Conservation (phyloP, 768 basidiomycete genomes). For the Boletus speciosus region DNA sequence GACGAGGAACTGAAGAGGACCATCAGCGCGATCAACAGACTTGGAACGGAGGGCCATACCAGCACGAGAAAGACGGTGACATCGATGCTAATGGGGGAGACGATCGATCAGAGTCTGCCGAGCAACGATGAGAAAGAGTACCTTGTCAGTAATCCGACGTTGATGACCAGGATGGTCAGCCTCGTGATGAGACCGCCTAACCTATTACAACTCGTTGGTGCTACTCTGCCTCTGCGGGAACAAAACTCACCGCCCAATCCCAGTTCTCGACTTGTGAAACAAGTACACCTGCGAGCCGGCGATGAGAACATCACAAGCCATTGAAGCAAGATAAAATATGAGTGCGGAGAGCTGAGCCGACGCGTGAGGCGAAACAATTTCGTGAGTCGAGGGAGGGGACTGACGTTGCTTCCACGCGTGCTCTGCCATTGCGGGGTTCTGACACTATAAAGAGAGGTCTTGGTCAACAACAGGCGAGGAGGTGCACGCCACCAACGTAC, state of each 20-base stretch:
- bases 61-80: constrained; percentile 27
- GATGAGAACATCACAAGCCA: constrained; percentile 33
- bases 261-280: constrained; percentile 30
- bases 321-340: constrained; percentile 32
- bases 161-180: constrained; percentile 33
- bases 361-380: background rate
- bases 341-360: constrained; percentile 27
- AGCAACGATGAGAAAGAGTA: constrained; percentile 1
- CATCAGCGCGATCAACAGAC: background rate
- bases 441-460: constrained; percentile 11
- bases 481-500: constrained; percentile 9
- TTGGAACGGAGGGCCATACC: constrained; percentile 3
- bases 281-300: constrained; percentile 34
- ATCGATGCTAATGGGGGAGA: constrained; percentile 23
- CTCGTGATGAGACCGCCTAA: constrained; percentile 33
- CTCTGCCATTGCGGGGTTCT: constrained; percentile 33
- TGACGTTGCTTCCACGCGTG: constrained; percentile 31
- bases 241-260: constrained; percentile 26
- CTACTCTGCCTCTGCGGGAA: background rate
- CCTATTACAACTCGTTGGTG: constrained; percentile 9
- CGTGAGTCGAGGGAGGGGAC: background rate
- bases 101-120: background rate
- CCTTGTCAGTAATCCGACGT: constrained; percentile 37
- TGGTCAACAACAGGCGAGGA: background rate
- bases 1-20: constrained; percentile 27